These are phyloP conservation scores for Annulohypoxylon moriforme DNA, from an alignment of 495 filamentous ascomycete species.

Conservation along the genomic window DNA sequence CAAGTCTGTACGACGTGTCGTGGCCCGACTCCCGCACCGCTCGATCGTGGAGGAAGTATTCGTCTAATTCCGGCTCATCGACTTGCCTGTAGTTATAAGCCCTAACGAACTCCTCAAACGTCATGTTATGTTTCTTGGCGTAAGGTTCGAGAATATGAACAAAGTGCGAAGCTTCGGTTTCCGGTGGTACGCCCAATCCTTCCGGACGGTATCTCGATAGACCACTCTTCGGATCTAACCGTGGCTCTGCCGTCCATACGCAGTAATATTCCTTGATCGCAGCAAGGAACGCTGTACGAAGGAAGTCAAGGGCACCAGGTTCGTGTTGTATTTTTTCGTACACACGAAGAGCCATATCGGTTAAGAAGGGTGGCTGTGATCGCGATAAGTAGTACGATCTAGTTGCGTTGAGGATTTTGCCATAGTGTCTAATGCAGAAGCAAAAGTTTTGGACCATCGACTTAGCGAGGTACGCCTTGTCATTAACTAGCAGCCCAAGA, in stretches of 20 bases:
- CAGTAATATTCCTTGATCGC: conserved; percentile 97
- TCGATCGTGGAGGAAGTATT: conserved; percentile 95
- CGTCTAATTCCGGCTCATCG: conserved; percentile 86
- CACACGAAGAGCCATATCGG: conserved; percentile 92
- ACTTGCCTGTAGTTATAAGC: conserved; percentile 86
- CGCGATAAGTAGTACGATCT: conserved; percentile 93
- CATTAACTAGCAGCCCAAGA: conserved; percentile 83
- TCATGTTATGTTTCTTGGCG: conserved; percentile 83
- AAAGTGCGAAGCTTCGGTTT: conserved; percentile 92
- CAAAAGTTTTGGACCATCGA: conserved; percentile 95
- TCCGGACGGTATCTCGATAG: conserved; percentile 90
- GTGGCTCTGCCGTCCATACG: conserved; percentile 86
- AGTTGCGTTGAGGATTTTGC: conserved; percentile 97
- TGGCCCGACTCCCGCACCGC: conserved; percentile 97
- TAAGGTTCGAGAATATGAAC: conserved; percentile 87
- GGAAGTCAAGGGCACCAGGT: conserved; percentile 78
- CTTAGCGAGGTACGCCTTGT: conserved; percentile 85
- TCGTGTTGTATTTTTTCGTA: conserved; percentile 90
- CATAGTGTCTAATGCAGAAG: conserved; percentile 98
- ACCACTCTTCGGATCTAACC: conserved; percentile 82
- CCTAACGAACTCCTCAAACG: conserved; percentile 81
- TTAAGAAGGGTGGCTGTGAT: conserved; percentile 96
- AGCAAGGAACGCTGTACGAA: conserved; percentile 80
- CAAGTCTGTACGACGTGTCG: conserved; percentile 93
- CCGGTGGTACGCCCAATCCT: conserved; percentile 91